Conservation (phyloP, 805 yeast genomes). For the Monosporozyma aquatica region DNA sequence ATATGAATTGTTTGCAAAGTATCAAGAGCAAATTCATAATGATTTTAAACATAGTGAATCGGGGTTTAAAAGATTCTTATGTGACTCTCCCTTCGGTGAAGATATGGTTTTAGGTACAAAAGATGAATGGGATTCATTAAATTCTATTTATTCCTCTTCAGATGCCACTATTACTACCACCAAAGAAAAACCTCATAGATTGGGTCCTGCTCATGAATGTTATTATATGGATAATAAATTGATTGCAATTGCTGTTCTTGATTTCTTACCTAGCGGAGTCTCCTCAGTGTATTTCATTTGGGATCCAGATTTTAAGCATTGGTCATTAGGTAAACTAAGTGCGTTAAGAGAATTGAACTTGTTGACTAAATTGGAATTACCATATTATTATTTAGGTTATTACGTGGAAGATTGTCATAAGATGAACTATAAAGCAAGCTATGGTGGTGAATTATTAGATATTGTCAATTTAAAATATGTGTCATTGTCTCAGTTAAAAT, state of each 20-base stretch:
- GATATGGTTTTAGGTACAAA: conserved; percentile 18
- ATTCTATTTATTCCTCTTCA: conserved; percentile 8
- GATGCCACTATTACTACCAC: too few relatives aligned
- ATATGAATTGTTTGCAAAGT: conserved; percentile 51
- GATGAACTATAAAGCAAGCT: conserved; percentile 72
- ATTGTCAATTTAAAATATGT: conserved; percentile 39
- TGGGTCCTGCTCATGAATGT: conserved; percentile 72
- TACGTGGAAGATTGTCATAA: conserved; percentile 71
- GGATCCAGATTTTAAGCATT: conserved; percentile 67
- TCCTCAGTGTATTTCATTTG: conserved; percentile 84
- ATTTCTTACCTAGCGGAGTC: conserved; percentile 62
- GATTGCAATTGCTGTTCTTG: conserved; percentile 70
- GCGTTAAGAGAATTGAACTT: conserved; percentile 62
- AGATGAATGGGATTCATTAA: conserved; percentile 23
- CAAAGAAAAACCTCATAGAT: conserved; percentile 6
- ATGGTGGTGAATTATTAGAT: conserved; percentile 68
- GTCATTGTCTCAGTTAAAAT: conserved; percentile 13
- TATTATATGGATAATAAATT: conserved; percentile 56
- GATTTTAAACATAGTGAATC: conserved; percentile 42
- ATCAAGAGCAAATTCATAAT: conserved; percentile 63
- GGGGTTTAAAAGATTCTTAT: conserved; percentile 57
- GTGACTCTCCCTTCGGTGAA: conserved; percentile 52
- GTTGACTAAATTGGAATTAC: conserved; percentile 34
- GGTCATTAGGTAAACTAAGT: conserved; percentile 70
- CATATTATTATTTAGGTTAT: conserved; percentile 70